Conservation (phyloP, 2,329 filamentous ascomycete genomes). For the Epichloe bromicola region DNA sequence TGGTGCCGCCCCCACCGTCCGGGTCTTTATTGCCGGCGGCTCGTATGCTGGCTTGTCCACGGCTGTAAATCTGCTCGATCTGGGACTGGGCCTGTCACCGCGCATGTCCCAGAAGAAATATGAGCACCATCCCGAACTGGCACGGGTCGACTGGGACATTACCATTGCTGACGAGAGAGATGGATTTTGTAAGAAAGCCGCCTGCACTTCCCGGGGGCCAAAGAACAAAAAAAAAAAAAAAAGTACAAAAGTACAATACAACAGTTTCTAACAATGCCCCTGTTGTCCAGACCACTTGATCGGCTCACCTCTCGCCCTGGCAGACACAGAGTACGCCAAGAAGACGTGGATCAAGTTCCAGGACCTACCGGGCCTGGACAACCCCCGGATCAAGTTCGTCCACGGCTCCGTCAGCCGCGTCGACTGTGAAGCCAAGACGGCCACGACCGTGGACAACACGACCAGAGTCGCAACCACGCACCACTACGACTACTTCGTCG, state of each 20-base stretch:
- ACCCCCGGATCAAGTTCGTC: constrained; percentile 46
- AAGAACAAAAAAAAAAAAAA: background rate
- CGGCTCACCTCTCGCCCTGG: constrained; percentile 59
- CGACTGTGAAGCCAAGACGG: constrained; percentile 45
- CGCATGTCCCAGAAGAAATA: constrained; percentile 28
- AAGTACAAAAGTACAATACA: too few species aligned
- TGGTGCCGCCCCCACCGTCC: constrained; percentile 24
- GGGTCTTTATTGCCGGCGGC: constrained; percentile 55
- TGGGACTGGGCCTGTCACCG: constrained; percentile 42
- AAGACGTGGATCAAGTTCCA: constrained; percentile 59
- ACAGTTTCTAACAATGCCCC: background rate
- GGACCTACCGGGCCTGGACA: constrained; percentile 53
- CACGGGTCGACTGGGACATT: constrained; percentile 48
- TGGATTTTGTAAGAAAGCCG: constrained; percentile 53
- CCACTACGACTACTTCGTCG: constrained; percentile 63
- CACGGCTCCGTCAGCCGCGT: constrained; percentile 52
- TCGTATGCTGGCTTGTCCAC: constrained; percentile 60
- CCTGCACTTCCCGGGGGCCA: too few species aligned
- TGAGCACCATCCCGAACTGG: constrained; percentile 26
- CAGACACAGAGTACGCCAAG: constrained; percentile 46
- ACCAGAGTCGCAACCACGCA: constrained; percentile 30
- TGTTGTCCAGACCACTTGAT: constrained; percentile 53
- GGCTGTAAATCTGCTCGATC: constrained; percentile 53
- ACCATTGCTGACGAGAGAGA: constrained; percentile 70
- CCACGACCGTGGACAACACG: constrained; percentile 37